phyloP scores from a whole-genome alignment of 2,329 filamentous ascomycete genomes.

The Xylaria sp. region DNA sequence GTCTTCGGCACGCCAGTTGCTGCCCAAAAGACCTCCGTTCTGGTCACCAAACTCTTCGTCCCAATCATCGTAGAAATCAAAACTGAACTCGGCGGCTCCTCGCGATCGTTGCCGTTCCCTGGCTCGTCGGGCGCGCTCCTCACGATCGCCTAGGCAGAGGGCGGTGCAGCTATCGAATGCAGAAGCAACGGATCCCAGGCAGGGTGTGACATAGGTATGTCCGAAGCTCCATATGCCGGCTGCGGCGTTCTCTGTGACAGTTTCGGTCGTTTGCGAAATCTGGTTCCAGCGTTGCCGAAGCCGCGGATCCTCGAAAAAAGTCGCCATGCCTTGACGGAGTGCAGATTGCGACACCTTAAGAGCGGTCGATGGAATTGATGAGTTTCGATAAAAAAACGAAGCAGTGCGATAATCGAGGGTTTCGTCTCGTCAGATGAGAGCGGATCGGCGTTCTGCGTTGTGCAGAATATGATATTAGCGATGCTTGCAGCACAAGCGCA shows the following conservation, averaged over 20 bases:
- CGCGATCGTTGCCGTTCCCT: constrained; percentile 70
- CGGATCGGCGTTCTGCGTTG: constrained; percentile 20
- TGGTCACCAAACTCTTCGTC: constrained; percentile 67
- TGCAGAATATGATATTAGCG: constrained; percentile 32
- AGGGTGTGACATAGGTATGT: constrained; percentile 86
- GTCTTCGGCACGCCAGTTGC: constrained; percentile 82
- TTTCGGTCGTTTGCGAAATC: constrained; percentile 88
- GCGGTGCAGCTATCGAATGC: constrained; percentile 79
- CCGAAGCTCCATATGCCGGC: constrained; percentile 90
- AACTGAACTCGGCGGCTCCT: constrained; percentile 81
- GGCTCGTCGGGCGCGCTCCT: constrained; percentile 76
- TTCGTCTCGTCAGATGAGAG: constrained; percentile 31
- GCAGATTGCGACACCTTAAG: constrained; percentile 20
- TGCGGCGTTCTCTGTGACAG: constrained; percentile 90
- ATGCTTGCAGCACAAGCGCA: constrained; percentile 32
- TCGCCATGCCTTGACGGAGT: constrained; percentile 55
- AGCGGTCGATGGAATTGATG: neutral
- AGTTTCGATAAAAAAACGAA: neutral
- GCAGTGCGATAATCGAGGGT: constrained; percentile 6
- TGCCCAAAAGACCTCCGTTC: constrained; percentile 69
- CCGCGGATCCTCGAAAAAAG: constrained; percentile 81
- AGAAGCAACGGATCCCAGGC: constrained; percentile 73
- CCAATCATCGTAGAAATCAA: constrained; percentile 99
- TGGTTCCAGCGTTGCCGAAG: constrained; percentile 95
- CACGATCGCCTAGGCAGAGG: constrained; percentile 75